Conservation (phyloP, 257 asterid species). For the Orobanche coerulescens region DNA sequence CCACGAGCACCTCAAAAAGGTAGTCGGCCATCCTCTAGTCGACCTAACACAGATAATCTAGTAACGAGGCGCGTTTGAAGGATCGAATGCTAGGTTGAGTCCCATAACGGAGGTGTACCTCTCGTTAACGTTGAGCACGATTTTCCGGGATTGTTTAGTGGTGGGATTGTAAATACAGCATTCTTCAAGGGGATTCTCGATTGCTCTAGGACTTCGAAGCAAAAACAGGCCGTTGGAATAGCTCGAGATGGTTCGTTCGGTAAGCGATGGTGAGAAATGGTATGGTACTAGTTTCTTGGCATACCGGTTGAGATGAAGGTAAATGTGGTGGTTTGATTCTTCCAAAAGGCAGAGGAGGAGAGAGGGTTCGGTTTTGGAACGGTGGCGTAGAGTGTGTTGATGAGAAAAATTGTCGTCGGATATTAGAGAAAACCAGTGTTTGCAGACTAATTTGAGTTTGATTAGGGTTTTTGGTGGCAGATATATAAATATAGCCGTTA, state of each 20-base stretch:
- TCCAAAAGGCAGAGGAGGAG: slow-evolving; percentile 25
- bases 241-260: slow-evolving; percentile 23
- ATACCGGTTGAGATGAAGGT: slow-evolving; percentile 14
- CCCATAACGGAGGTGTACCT: slow-evolving; percentile 13
- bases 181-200: slow-evolving; percentile 12
- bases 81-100: slow-evolving; percentile 31
- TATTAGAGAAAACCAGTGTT: slow-evolving; percentile 27
- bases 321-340: not conserved
- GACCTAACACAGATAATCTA: slow-evolving; percentile 27
- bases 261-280: slow-evolving; percentile 20
- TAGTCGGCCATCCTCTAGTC: slow-evolving; percentile 10
- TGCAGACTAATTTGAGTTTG: slow-evolving; percentile 36
- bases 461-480: slow-evolving; percentile 33
- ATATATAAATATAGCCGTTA: slow-evolving; percentile 26
- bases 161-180: slow-evolving; percentile 32
- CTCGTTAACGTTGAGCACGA: slow-evolving; percentile 3
- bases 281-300: slow-evolving; percentile 17
- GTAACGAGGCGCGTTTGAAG: slow-evolving; percentile 24
- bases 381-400: slow-evolving; percentile 21
- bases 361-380: slow-evolving; percentile 15
- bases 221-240: slow-evolving; percentile 33
- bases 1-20: slow-evolving; percentile 18
- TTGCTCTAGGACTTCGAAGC: slow-evolving; percentile 17
- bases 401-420: slow-evolving; percentile 27
- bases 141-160: slow-evolving; percentile 25